A percentile compares a stretch with the other conserved stretches of the same genome.
phyloP scores from a whole-genome alignment of 2,329 filamentous ascomycete species.

The Aspergillus vadensis region DNA sequence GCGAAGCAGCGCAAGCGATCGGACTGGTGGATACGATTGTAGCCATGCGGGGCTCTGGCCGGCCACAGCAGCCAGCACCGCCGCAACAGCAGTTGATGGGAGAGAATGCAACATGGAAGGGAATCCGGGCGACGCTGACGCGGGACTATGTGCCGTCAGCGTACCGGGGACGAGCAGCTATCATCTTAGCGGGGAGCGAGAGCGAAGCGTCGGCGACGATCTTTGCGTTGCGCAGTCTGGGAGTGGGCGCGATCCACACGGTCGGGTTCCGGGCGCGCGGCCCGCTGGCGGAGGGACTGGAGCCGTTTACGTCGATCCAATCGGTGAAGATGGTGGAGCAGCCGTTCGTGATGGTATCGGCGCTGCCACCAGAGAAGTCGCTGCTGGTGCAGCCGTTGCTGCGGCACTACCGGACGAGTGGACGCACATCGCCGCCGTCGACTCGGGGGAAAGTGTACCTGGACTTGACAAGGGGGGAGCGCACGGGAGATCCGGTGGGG shows the following conservation, averaged over 20 bases:
- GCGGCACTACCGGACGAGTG: slow-evolving; percentile 64
- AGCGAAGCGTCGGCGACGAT: slow-evolving; percentile 77
- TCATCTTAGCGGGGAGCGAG: slow-evolving; percentile 71
- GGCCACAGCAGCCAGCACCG: not conserved
- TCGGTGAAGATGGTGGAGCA: slow-evolving; percentile 77
- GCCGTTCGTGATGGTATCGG: slow-evolving; percentile 80
- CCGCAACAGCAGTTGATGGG: slow-evolving; percentile 59
- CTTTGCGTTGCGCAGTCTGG: slow-evolving; percentile 75
- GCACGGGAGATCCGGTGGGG: slow-evolving; percentile 68
- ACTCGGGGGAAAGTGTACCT: slow-evolving; percentile 70
- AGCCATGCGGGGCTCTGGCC: slow-evolving; percentile 51
- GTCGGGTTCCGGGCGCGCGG: slow-evolving; percentile 70
- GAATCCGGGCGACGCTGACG: slow-evolving; percentile 77
- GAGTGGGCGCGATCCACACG: slow-evolving; percentile 77
- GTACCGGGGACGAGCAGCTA: slow-evolving; percentile 72
- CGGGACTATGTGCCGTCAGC: slow-evolving; percentile 81
- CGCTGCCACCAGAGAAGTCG: slow-evolving; percentile 75
- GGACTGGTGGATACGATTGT: slow-evolving; percentile 82
- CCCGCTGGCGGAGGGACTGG: slow-evolving; percentile 65
- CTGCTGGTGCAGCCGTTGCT: slow-evolving; percentile 76
- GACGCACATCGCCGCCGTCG: slow-evolving; percentile 38
- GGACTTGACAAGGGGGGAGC: slow-evolving; percentile 70
- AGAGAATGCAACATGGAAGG: slow-evolving; percentile 84
- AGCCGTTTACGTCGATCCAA: slow-evolving; percentile 69
- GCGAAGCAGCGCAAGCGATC: slow-evolving; percentile 75